Evolutionary conservation across 2,329 filamentous ascomycete species (phyloP).

Genomic region (Aureobasidium sp.): DNA sequence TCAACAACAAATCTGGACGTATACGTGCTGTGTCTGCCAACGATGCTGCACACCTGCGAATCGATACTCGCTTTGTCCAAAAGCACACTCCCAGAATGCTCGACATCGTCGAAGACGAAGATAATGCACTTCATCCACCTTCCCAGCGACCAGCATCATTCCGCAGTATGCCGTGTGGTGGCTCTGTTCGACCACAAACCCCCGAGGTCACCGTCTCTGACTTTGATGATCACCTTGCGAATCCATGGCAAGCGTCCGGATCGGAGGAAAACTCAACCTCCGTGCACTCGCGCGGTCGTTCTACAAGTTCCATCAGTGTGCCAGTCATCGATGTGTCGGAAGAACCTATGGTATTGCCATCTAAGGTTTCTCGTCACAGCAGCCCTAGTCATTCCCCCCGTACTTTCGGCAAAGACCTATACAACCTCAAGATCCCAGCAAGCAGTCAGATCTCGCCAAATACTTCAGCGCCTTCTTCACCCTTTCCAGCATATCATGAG

Average conservation of each 20-base stretch:
- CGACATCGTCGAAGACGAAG: constrained; percentile 18
- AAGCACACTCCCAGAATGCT: constrained; percentile 6
- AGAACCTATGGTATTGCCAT: neutral
- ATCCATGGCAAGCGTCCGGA: neutral
- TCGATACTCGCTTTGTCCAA: constrained; percentile 29
- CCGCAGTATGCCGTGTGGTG: neutral
- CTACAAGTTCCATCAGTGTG: neutral
- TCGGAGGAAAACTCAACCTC: neutral
- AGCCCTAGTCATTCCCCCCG: constrained; percentile 19
- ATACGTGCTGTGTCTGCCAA: constrained; percentile 52
- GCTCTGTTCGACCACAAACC: neutral
- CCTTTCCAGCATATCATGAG: constrained; percentile 60
- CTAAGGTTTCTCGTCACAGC: neutral
- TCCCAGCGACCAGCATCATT: constrained; percentile 8
- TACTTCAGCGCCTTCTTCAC: constrained; percentile 40
- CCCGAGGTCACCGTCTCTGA: constrained; percentile 6
- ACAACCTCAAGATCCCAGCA: constrained; percentile 33
- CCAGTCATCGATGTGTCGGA: neutral
- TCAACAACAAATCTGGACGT: constrained; percentile 19
- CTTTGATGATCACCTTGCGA: neutral
- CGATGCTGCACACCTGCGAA: constrained; percentile 39
- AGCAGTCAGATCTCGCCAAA: constrained; percentile 17
- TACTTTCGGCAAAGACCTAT: constrained; percentile 25
- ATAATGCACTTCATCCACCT: constrained; percentile 9
- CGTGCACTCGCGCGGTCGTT: neutral